Conservation (phyloP, 495 filamentous ascomycete species). For the Tuber magnatum region DNA sequence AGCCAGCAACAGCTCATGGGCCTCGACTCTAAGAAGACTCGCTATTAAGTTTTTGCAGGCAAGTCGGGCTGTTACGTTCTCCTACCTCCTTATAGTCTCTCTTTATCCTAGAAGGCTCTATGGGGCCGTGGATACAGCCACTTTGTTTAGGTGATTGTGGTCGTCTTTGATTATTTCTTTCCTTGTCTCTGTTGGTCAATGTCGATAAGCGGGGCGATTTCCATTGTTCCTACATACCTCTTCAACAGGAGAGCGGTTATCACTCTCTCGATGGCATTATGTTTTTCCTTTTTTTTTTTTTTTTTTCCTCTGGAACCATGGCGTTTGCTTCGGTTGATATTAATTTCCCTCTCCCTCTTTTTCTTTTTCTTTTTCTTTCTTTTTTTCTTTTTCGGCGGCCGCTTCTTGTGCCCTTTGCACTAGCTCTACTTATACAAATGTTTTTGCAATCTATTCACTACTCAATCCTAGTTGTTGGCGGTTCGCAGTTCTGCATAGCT, state of each 20-base stretch:
- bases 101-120: neutral
- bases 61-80: neutral
- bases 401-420: neutral
- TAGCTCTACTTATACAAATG: neutral
- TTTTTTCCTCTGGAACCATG: neutral
- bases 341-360: neutral
- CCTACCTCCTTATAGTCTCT: neutral
- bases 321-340: neutral
- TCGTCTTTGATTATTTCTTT: neutral
- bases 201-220: neutral
- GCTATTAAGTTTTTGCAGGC: conserved; percentile 11
- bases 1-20: conserved; percentile 26
- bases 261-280: neutral
- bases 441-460: neutral
- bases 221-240: neutral
- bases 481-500: neutral
- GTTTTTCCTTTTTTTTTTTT: neutral
- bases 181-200: neutral
- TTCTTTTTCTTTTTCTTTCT: no score
- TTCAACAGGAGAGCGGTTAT: neutral
- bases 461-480: neutral
- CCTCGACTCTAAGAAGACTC: conserved; percentile 31
- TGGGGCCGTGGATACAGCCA: neutral
- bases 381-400: neutral
- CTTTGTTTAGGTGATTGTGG: neutral